Evolutionary conservation across 345 rosid genomes (phyloP), one percentile per base, ranked within the genome.

Genomic region (Lepidium sativum): DNA sequence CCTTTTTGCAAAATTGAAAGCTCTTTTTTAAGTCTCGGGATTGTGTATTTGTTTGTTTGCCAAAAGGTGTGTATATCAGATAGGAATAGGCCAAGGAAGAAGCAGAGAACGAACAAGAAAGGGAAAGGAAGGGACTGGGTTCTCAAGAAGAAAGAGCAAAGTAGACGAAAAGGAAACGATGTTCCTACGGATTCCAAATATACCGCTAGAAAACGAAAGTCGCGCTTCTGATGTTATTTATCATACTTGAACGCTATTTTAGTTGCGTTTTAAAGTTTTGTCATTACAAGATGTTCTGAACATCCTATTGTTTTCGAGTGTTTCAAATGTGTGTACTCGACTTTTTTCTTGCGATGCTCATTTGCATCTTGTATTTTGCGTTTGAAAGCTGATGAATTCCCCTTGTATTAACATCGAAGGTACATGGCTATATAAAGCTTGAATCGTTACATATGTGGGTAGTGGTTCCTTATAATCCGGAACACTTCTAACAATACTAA

Each of bases 111-210:
- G n/a, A 79, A 69, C 71, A 88, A 79, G 76, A 86, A 79, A 70
- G 89, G 83, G 10, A 90, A 86, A 72, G 68, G 87, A 31, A 82
- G 82, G 68, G 86, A 80, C 39, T 90, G 99, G 96, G 70, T 90
- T 2, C 31, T 94, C 74, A 88, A 45, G 78, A 94, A 90, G 86
- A 94, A 90, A 71, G 89, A 88, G 25, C 96, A 94, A 60, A 79
- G 83, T 84, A 80, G 97, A 75, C 80, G 77, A 34, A 94, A 90
- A 68, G 99, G 97, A 56, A 80, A 81, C 63, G 67, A 2, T 17
- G 96, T 94, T 60, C 97, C 95, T 60, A 78, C 66, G 0, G 95
- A 94, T 68, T 76, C 96, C 12, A 94, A 77, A 63, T 90, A 83
- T 80, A 94, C 96, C 1, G 95, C 80, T 25, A 71, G 95, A 65